Evolutionary conservation across 2,329 filamentous ascomycete species (phyloP).

Genomic region (Aspergillus clavatus): DNA sequence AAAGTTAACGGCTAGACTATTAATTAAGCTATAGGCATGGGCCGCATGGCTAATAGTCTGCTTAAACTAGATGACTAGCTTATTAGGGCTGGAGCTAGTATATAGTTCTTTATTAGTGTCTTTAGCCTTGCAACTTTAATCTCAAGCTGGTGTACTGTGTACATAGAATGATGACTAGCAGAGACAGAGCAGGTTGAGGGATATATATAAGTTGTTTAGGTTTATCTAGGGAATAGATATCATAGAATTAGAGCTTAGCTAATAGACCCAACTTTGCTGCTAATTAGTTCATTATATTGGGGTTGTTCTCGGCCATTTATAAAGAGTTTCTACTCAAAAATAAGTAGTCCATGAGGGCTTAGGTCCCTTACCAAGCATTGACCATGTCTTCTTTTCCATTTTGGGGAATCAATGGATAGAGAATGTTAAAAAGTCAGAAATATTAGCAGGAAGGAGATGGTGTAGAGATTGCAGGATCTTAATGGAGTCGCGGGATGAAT

Average conservation of each 20-base stretch:
- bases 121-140: conserved; percentile 1
- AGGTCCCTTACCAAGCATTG: conserved; percentile 5
- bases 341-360: not conserved
- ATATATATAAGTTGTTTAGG: conserved; percentile 5
- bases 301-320: conserved; percentile 11
- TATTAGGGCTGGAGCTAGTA: conserved; percentile 42
- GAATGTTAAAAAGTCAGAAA: not conserved
- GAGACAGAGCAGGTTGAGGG: conserved; percentile 6
- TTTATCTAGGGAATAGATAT: conserved; percentile 6
- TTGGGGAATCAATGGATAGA: not conserved
- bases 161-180: conserved; percentile 4
- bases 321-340: not conserved
- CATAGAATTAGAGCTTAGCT: conserved; percentile 8
- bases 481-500: too few species aligned
- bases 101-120: conserved; percentile 30
- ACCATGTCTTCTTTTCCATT: conserved; percentile 6
- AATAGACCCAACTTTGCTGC: conserved; percentile 6
- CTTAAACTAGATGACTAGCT: conserved; percentile 55
- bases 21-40: conserved; percentile 52
- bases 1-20: conserved; percentile 43
- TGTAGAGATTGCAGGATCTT: too few species aligned
- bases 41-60: conserved; percentile 57
- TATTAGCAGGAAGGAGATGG: not conserved
- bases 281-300: conserved; percentile 9
- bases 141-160: conserved; percentile 5